A percentile compares a stretch with the other conserved stretches of the same genome.
Conservation (phyloP, 2,329 filamentous ascomycete genomes). For the Trichoderma atrobrunneum region DNA sequence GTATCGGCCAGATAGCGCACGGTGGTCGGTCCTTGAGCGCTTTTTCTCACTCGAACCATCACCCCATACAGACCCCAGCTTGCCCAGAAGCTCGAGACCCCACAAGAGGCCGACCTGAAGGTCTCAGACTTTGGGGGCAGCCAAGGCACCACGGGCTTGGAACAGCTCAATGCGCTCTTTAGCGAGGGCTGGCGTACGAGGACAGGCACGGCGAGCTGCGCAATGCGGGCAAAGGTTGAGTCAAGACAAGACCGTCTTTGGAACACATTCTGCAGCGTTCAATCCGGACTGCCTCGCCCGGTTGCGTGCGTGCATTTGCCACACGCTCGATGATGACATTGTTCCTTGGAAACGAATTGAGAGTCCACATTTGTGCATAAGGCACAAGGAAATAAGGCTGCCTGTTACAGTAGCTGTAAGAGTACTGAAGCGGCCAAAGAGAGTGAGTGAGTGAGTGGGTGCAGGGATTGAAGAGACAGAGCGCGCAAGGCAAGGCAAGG, state of each 20-base stretch:
- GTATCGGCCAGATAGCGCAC: constrained; percentile 5
- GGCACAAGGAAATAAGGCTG: constrained; percentile 9
- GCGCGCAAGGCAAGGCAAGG: no score
- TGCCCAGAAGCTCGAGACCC: not conserved
- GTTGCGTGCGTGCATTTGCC: constrained; percentile 2
- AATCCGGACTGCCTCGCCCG: not conserved
- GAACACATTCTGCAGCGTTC: not conserved
- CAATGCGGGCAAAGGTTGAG: not conserved
- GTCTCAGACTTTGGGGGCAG: constrained; percentile 12
- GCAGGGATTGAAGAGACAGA: not conserved
- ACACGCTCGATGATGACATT: constrained; percentile 10
- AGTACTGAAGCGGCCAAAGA: not conserved
- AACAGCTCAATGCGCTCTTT: constrained; percentile 3
- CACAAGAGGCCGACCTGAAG: not conserved
- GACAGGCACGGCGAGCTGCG: not conserved
- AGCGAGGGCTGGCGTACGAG: not conserved
- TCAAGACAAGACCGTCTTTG: not conserved
- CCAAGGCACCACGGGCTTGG: constrained; percentile 6
- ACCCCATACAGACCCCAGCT: constrained; percentile 14
- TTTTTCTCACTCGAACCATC: constrained; percentile 17
- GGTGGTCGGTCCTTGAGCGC: constrained; percentile 7
- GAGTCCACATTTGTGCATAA: constrained; percentile 18
- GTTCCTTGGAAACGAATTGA: not conserved
- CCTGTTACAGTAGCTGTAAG: not conserved
- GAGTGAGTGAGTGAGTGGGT: not conserved